Base-by-base conservation (phyloP, 2,329 filamentous ascomycete species). In the Beauveria rudraprayagi region DNA sequence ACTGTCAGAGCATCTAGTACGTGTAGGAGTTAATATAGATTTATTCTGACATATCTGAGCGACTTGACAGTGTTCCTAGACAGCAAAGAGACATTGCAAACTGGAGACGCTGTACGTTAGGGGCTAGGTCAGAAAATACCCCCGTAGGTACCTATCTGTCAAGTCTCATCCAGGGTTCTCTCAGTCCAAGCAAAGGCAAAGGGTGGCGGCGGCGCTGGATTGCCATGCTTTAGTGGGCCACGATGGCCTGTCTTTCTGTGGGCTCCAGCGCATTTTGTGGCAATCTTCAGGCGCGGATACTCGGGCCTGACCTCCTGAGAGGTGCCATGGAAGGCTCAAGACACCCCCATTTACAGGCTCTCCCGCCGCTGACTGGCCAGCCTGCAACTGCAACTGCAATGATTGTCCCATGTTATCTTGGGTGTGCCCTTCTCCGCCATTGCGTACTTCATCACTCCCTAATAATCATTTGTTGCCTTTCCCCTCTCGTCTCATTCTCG, bases 321-420 rank as follows among this genome's bases (percentile, higher is more conserved):
- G 56, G 14, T 22, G 55, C 56, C 19, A 43, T 22, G 22, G 22
- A 22, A 59, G 47, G 24, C 47, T 22, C 54, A 40, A n/a, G 19
- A 11, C n/a, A 10, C 24, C 46, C 56, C 47, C 22, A 30, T 41
- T 47, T 28, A 37, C 47, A 43, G 46, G 46, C 24, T 40, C 46
- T 50, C 46, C 48, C 34, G 24, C 56, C 56, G 44, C 54, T 58
- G 46, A 19, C 55, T 40, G 44, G 54, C 54, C 54, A 34, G 43
- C n/a, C 7, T 8, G 14, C 34, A 10, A 11, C 17, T 51, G 28
- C 48, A 50, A 24, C 14, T 48, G 24, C n/a, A 19, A 10, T 26
- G 17, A 19, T 24, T 43, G 58, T 43, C 51, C 58, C 58, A 61
- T 61, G 58, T 44, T 61, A 46, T 19, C 48, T 40, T 52, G 19